These are phyloP conservation scores for Candida orba DNA, from an alignment of 805 yeast genomes.

Conservation along the genomic window DNA sequence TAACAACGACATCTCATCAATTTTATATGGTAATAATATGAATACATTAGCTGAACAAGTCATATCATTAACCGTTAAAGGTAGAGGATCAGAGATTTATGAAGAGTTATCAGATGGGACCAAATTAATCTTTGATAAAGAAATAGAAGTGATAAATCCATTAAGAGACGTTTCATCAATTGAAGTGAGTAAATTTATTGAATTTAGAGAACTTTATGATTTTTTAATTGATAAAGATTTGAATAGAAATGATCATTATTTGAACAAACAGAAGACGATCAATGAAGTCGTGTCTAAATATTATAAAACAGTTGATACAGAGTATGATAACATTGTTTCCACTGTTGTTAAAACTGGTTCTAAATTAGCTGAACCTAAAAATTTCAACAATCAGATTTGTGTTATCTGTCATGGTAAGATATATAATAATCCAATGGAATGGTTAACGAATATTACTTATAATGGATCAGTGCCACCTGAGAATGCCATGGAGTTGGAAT, in stretches of 20 bases:
- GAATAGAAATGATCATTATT: conserved; percentile 26
- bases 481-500: conserved; percentile 33
- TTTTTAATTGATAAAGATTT: conserved; percentile 15
- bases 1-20: conserved; percentile 40
- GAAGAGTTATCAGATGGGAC: conserved; percentile 40
- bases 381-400: conserved; percentile 32
- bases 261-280: conserved; percentile 70
- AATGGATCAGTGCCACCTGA: conserved; percentile 43
- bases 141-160: conserved; percentile 54
- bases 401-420: conserved; percentile 48
- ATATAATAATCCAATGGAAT: conserved; percentile 49
- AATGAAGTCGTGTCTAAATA: conserved; percentile 72
- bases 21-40: conserved; percentile 74
- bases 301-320: conserved; percentile 62
- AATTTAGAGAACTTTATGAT: conserved; percentile 22
- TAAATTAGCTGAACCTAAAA: conserved; percentile 51
- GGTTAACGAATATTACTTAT: conserved; percentile 69
- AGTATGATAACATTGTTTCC: conserved; percentile 82
- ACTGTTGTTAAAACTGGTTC: conserved; percentile 89
- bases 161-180: conserved; percentile 65
- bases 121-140: conserved; percentile 22
- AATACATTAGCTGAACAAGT: conserved; percentile 75
- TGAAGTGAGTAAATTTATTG: conserved; percentile 55
- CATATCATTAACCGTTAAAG: conserved; percentile 75
- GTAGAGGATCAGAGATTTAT: conserved; percentile 71